phyloP scores from a whole-genome alignment of 306 rosid species.

The Medicago arabica region DNA sequence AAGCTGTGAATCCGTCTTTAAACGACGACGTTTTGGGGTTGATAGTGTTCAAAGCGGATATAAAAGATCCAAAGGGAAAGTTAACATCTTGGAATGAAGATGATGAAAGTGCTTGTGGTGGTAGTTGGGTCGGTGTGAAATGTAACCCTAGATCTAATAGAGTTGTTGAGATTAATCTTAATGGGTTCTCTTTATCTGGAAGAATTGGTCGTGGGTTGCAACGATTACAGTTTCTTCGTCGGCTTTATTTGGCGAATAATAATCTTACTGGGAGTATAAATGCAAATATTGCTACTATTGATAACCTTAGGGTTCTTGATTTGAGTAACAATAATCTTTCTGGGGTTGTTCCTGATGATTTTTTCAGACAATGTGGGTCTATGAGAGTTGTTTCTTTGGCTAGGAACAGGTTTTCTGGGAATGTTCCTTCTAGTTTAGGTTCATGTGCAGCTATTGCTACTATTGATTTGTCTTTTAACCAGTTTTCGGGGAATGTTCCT shows the following conservation, averaged over 20 bases:
- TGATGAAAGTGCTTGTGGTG: slow-evolving; percentile 72
- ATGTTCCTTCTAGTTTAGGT: slow-evolving; percentile 69
- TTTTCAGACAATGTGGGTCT: slow-evolving; percentile 95
- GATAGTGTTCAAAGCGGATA: slow-evolving; percentile 91
- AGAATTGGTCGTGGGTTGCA: slow-evolving; percentile 80
- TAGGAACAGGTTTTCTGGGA: slow-evolving; percentile 71
- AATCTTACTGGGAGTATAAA: slow-evolving; percentile 78
- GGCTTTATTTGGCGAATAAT: slow-evolving; percentile 73
- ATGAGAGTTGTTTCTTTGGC: slow-evolving; percentile 74
- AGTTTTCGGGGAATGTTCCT: slow-evolving; percentile 77
- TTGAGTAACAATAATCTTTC: slow-evolving; percentile 78
- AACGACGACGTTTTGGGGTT: slow-evolving; percentile 96
- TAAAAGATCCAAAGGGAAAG: slow-evolving; percentile 81
- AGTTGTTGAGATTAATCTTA: slow-evolving; percentile 81
- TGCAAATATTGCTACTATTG: slow-evolving; percentile 67
- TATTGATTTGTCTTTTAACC: slow-evolving; percentile 67
- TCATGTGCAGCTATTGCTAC: slow-evolving; percentile 74
- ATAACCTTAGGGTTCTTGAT: slow-evolving; percentile 75
- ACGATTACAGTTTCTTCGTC: slow-evolving; percentile 71
- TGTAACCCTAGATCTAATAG: slow-evolving; percentile 95
- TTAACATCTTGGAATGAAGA: slow-evolving; percentile 87
- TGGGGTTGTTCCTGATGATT: slow-evolving; percentile 71
- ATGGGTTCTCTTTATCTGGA: slow-evolving; percentile 82
- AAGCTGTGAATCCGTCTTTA: slow-evolving; percentile 75
- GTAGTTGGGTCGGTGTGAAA: slow-evolving; percentile 74